Percentiles rank a stretch among this genome's conserved stretches.
Evolutionary conservation across 1,284 basidiomycete species (phyloP).

Genomic region (Flammula alnicola): DNA sequence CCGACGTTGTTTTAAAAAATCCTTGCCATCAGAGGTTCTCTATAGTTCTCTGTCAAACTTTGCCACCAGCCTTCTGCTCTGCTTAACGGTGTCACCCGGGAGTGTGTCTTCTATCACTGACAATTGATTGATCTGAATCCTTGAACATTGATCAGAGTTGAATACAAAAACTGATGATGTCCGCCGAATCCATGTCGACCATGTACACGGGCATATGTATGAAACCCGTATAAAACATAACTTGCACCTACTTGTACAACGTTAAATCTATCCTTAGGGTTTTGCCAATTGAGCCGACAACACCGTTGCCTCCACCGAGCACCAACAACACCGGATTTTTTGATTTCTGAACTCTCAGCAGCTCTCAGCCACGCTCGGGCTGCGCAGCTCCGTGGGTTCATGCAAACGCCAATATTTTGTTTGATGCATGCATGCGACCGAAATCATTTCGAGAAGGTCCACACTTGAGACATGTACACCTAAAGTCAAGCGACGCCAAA

Average conservation of each 20-base stretch:
- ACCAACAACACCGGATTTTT: background rate
- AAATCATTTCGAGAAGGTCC: background rate
- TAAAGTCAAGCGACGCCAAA: conserved; percentile 1
- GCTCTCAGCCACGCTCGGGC: too few species aligned
- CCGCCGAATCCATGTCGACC: background rate
- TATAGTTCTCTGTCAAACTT: too few species aligned
- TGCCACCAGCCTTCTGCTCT: conserved; percentile 2
- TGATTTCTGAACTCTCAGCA: background rate
- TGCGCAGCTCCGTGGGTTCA: conserved; percentile 12
- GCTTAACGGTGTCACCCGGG: conserved; percentile 9
- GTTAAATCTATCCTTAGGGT: background rate
- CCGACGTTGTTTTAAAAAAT: too few species aligned
- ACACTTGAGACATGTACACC: background rate
- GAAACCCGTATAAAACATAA: background rate
- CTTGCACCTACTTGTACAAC: background rate
- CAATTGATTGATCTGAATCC: conserved; percentile 9
- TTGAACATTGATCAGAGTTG: conserved; percentile 8
- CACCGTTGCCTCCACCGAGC: conserved; percentile 8
- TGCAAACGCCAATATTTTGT: background rate
- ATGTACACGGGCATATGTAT: background rate
- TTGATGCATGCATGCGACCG: background rate
- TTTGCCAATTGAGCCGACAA: background rate
- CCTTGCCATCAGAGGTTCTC: too few species aligned
- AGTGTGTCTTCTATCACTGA: background rate
- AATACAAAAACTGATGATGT: background rate